Evolutionary conservation across 495 filamentous ascomycete genomes (phyloP).

Genomic region (Chaetomium tenue): DNA sequence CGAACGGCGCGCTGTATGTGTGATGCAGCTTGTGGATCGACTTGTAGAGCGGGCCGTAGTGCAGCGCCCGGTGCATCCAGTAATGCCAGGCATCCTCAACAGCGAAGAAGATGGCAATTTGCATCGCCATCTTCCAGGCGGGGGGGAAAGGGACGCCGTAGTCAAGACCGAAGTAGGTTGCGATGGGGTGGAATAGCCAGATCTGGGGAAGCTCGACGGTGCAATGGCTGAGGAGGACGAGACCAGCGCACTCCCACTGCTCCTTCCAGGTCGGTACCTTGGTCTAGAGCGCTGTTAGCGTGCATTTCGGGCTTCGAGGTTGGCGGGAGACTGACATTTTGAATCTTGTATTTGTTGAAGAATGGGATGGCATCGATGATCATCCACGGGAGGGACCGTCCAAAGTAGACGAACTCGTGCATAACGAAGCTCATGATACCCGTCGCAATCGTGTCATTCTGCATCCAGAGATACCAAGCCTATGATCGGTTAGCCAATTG

Average conservation of each 20-base stretch:
- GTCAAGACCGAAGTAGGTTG: constrained; percentile 83
- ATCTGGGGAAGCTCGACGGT: constrained; percentile 98
- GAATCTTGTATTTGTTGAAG: constrained; percentile 92
- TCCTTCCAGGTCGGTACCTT: constrained; percentile 88
- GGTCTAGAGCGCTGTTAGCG: constrained; percentile 50
- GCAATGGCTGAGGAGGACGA: constrained; percentile 90
- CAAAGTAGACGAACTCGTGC: constrained; percentile 94
- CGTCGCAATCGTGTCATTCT: constrained; percentile 92
- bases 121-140: constrained; percentile 79
- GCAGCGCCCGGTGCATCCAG: constrained; percentile 89
- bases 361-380: constrained; percentile 83
- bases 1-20: constrained; percentile 95
- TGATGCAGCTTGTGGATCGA: constrained; percentile 98
- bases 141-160: constrained; percentile 89
- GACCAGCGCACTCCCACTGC: constrained; percentile 88
- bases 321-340: constrained; percentile 59
- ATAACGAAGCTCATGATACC: constrained; percentile 95
- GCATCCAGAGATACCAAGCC: constrained; percentile 95
- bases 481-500: constrained; percentile 25
- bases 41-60: constrained; percentile 94
- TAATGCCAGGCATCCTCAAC: constrained; percentile 98
- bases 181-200: constrained; percentile 99
- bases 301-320: background rate
- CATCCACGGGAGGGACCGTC: constrained; percentile 87
- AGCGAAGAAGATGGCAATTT: constrained; percentile 93